Percentiles rank a stretch among this genome's conserved stretches.
Conservation (phyloP, 495 filamentous ascomycete species). For the Parathielavia appendiculata region DNA sequence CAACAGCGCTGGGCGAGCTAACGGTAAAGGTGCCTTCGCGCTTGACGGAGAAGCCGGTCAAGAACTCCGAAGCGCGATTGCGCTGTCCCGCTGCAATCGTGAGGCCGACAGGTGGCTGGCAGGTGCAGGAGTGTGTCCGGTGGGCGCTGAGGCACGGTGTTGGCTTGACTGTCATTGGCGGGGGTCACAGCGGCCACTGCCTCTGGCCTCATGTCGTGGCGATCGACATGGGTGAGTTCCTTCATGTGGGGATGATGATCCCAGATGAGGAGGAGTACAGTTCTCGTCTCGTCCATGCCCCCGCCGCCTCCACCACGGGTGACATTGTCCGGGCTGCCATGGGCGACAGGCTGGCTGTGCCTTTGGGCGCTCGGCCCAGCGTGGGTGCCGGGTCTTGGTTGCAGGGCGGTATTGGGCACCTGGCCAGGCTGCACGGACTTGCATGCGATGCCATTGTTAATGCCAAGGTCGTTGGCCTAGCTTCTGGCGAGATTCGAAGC, state of each 20-base stretch:
- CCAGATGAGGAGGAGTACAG: slow-evolving; percentile 51
- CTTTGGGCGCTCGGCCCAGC: slow-evolving; percentile 56
- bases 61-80: slow-evolving; percentile 50
- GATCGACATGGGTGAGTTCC: slow-evolving; percentile 56
- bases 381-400: slow-evolving; percentile 60
- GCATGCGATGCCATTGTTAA: slow-evolving; percentile 58
- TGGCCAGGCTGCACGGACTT: slow-evolving; percentile 53
- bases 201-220: slow-evolving; percentile 50
- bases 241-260: too few species aligned
- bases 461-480: slow-evolving; percentile 53
- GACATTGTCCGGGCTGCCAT: slow-evolving; percentile 53
- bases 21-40: slow-evolving; percentile 42
- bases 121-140: slow-evolving; percentile 53
- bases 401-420: slow-evolving; percentile 61
- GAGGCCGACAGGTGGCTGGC: slow-evolving; percentile 45
- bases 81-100: slow-evolving; percentile 43
- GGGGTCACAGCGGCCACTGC: slow-evolving; percentile 58
- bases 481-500: slow-evolving; percentile 45
- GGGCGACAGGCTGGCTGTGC: slow-evolving; percentile 50
- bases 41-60: slow-evolving; percentile 34
- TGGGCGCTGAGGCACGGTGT: slow-evolving; percentile 53
- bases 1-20: slow-evolving; percentile 45
- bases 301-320: slow-evolving; percentile 51
- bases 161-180: slow-evolving; percentile 52
- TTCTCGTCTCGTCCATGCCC: slow-evolving; percentile 50